These are phyloP conservation scores for Eucalyptus polybractea DNA, from an alignment of 345 rosid genomes.

Conservation along the genomic window DNA sequence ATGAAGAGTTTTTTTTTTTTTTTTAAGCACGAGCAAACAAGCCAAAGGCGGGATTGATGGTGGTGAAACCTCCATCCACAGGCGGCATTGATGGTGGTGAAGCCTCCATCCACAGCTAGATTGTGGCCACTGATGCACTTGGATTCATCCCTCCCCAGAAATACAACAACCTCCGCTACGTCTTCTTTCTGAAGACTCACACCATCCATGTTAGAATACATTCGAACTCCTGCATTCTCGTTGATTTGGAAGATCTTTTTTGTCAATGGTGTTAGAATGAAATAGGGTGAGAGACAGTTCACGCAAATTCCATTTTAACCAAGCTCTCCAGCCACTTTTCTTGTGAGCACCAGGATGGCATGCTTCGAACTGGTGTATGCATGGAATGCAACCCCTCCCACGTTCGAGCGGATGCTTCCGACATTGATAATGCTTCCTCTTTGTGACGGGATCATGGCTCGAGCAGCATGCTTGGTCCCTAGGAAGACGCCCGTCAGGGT, in stretches of 20 bases:
- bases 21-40: no score
- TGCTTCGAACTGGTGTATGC: conserved; percentile 5
- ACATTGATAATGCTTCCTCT: background rate
- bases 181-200: no score
- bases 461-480: conserved; percentile 13
- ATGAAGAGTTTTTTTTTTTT: no score
- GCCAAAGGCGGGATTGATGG: no score
- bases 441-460: background rate
- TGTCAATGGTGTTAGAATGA: background rate
- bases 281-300: conserved; percentile 1
- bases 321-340: background rate
- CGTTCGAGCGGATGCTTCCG: background rate
- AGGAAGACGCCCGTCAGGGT: background rate
- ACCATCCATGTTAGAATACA: background rate
- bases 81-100: no score
- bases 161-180: no score
- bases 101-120: background rate
- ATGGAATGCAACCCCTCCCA: background rate
- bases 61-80: no score
- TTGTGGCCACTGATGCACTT: no score
- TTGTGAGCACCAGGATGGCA: background rate
- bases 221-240: background rate
- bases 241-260: background rate
- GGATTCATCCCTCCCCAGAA: no score
- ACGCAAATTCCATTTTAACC: background rate